Base-by-base conservation (phyloP, 495 filamentous ascomycete genomes). In the Immersiella caudata region DNA sequence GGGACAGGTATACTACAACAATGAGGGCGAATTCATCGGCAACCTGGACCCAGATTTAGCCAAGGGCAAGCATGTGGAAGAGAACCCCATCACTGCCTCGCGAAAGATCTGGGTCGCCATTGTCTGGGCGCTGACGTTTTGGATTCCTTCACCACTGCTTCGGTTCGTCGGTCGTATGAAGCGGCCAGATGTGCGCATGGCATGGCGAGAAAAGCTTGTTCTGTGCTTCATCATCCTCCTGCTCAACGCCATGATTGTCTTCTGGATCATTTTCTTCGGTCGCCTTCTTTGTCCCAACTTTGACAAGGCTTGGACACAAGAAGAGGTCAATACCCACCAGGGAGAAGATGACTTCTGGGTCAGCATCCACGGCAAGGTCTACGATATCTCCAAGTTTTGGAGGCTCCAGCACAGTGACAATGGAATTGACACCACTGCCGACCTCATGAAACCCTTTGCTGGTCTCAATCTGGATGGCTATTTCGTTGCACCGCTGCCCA, bases 141-240 rank as follows among this genome's bases (percentile, higher is more conserved):
- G 93, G 93, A 96, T 97, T 68, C 95, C 95, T 0, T 97, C 94
- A 1, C 93, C 93, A 60, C 60, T 89, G 0, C 85, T 99, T 1
- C 82, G 83, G n/a, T 90, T 85, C 61, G 70, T 98, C 68, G 95
- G 95, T 20, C 90, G 95, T 21, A 99, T 98, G 95, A 97, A 97
- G 79, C 88, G 95, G 51, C 95, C 95, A 1, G 95, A 99, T 79
- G 91, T 99, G 51, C 90, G 95, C 0, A 91, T 98, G 87, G 95
- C 95, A 6, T 99, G 95, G 95, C 83, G 94, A 75, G 95, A 99
- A 72, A 99, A 99, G 79, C 46, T 99, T 49, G 88, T 97, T 6
- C 82, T 99, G 11, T 85, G 92, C 26, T 78, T 90, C 35, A 66
- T 97, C 65, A 98, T 99, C 68, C 74, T 92, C 24, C 70, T 98